Base-by-base conservation (phyloP, 345 rosid genomes). In the Passiflora organensis region DNA sequence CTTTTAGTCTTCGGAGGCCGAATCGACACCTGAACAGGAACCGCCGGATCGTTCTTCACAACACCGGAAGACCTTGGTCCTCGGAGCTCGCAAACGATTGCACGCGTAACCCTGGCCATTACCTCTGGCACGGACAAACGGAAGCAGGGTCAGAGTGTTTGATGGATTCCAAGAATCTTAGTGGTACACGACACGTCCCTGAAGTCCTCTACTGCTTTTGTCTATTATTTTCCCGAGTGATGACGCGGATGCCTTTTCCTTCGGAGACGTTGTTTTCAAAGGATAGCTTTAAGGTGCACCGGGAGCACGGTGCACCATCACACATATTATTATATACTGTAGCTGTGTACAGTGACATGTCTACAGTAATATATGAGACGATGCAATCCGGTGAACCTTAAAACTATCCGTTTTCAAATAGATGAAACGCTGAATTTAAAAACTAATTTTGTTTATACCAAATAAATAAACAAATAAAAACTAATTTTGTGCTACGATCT, bases 91-190 rank as follows among this genome's bases (percentile, higher is more conserved):
- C 72, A 80, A 56, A 51, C 69, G 34, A 80, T 62, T 1, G 73
- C 55, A 48, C 90, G 80, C 62, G 78, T 76, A 61, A 63, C 79
- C 69, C 68, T 63, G 28, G 83, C 88, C 96, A 88, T 88, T 15
- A 61, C 8, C 34, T 28, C 34, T 28, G 34, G 8, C 34, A 38
- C 34, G 6, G 32, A 18, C 5, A 43, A 21, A 38, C 34, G 6
- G 32, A 18, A 2, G 34, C 17, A 37, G 32, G 19, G 22, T 13
- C n/a, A n/a, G 10, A 1, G 5, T 1, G 15, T 12, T n/a, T 2
- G 17, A 16, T 19, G 4, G 60, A 21, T 20, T 67, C 48, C 64
- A n/a, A 1, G 58, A 49, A 57, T 60, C 56, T 38, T 0, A 50
- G 55, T 0, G 39, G 6, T 32, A 17, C 80, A 76, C 76, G 76